These are phyloP conservation scores for Pyrenophora graminea DNA, from an alignment of 2,329 filamentous ascomycete species.

Conservation along the genomic window DNA sequence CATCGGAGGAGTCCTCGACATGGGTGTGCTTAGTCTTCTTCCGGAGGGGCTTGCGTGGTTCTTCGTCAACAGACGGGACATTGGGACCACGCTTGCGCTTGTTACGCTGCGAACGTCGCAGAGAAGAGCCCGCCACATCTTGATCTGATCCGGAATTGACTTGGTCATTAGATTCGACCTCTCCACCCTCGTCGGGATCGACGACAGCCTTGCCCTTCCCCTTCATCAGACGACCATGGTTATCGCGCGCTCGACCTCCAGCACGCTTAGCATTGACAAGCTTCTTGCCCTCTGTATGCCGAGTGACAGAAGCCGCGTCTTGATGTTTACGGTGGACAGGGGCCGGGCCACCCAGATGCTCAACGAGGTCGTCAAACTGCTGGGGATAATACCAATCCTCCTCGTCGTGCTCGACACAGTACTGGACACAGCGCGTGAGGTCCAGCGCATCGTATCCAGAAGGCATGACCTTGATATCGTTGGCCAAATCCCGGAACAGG, in stretches of 20 bases:
- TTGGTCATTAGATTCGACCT: not conserved
- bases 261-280: not conserved
- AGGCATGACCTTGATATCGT: constrained; percentile 20
- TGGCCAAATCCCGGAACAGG: constrained; percentile 21
- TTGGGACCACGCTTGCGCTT: not conserved
- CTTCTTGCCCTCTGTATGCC: constrained; percentile 9
- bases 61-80: not conserved
- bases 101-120: not conserved
- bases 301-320: constrained; percentile 15
- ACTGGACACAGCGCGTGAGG: constrained; percentile 26
- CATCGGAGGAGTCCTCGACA: no score
- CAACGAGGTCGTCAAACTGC: constrained; percentile 19
- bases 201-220: not conserved
- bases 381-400: constrained; percentile 27
- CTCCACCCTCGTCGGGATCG: not conserved
- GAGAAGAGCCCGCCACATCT: no score
- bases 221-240: constrained; percentile 5
- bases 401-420: constrained; percentile 17
- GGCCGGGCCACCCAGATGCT: constrained; percentile 16
- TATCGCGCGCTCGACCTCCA: not conserved
- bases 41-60: not conserved
- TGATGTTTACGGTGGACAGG: constrained; percentile 6
- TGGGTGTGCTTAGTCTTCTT: no score
- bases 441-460: constrained; percentile 25
- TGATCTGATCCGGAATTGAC: not conserved